Base-by-base conservation (phyloP, 2,329 filamentous ascomycete genomes). In the Microascus cirrosus region DNA sequence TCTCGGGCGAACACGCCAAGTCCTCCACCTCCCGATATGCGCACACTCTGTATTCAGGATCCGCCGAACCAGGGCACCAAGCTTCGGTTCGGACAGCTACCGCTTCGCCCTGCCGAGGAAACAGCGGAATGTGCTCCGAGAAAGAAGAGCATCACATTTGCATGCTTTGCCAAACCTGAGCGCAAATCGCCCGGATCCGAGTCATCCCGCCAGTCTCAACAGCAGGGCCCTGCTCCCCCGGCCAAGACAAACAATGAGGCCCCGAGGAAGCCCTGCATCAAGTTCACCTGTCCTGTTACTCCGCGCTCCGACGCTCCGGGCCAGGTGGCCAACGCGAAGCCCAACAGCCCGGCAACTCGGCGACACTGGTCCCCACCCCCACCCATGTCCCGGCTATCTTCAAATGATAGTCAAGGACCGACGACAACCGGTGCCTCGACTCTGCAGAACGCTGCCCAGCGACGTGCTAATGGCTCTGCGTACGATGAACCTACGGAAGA, bases 401-500 rank as follows among this genome's bases (percentile, higher is more conserved):
- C 45, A 11, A 50, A 50, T 3, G 45, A 50, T 11, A 20, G 45
- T 3, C 45, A 22, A 20, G 20, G 7, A 2, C 45, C 45, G 20
- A 3, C 45, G 45, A 24, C 22, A 20, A 50, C 8, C 24, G 45
- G 45, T 50, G 22, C n/a, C 20, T 20, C 45, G 22, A 2, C 5
- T 8, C 45, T 13, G 3, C 20, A 50, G 4, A 20, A 11, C 15
- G 11, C 28, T 15, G 34, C 32, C 74, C 5, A 73, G 67, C 39
- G 80, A 83, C 55, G 66, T 83, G 97, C 96, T 68, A 90, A 96
- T 69, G 93, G 96, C 66, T 97, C 97, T 69, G 93, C 90, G 51
- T 91, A 87, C 68, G 91, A 89, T 55, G 80, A 85, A 59, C 79
- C 87, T 48, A 84, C 90, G 59, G 88, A 94, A 61, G 92, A 96